Evolutionary conservation across 2,329 filamentous ascomycete genomes (phyloP), one percentile per base, ranked within the genome.

Genomic region (Didymella pomorum): DNA sequence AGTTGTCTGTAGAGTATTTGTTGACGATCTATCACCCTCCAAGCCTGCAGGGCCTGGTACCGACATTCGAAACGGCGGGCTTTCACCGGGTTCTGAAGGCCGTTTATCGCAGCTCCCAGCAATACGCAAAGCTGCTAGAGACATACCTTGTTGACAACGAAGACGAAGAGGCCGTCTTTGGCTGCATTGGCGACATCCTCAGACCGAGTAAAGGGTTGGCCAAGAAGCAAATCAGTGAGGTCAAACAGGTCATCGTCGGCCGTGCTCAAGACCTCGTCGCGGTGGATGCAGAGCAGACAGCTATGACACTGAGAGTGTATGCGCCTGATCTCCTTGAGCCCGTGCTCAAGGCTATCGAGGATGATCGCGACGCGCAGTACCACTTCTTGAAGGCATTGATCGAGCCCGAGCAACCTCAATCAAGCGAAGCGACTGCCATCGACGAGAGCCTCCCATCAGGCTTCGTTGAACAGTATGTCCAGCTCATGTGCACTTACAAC

Each of bases 1-100:
- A 99, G 77, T 84, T 99, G n/a, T 99, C 95, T 72, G 90, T 91
- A 1, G 95, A 99, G 78, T 99, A 99, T 74, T 81, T 99, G 0
- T 82, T 99, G 20, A 98, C 96, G 0, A 87, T 95, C 5, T 97
- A 98, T 72, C 93, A 95, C 54, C 95, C 96, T 16, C 88, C 94
- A 3, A 90, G 97, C 71, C 83, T 95, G 60, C 83, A 88, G 29
- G 83, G 83, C 10, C 80, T 98, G 67, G 89, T 98, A 59, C 88
- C 91, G 0, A 79, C 91, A 0, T 91, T 98, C 68, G 86, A 88
- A 65, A 82, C 88, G 62, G 94, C 95, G 1, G 86, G 87, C 0
- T 99, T 98, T 75, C 96, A 91, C 74, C 88, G 95, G 47, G 94
- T 99, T 26, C 78, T 99, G 52, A 99, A 99, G 79, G 89, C 91